Percentiles rank a stretch among this genome's conserved stretches.
These are phyloP conservation scores for Rhypophila decipiens DNA, from an alignment of 495 filamentous ascomycete genomes.

Conservation along the genomic window DNA sequence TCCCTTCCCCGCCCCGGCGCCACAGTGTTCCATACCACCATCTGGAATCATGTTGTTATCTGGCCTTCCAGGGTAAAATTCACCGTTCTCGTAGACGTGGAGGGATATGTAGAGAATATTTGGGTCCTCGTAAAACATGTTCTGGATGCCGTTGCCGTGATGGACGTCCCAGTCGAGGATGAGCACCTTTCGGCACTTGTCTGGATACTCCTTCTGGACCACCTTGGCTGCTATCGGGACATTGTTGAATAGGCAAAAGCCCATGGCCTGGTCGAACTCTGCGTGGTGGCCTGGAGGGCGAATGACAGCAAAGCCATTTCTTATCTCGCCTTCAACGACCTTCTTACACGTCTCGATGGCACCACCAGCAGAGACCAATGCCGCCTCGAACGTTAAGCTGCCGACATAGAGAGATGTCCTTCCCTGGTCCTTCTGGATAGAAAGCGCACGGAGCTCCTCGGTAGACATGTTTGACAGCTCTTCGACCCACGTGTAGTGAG, in stretches of 20 bases:
- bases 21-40: conserved; percentile 72
- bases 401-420: conserved; percentile 90
- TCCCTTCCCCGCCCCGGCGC: conserved; percentile 65
- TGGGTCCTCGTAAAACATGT: conserved; percentile 89
- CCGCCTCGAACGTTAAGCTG: conserved; percentile 68
- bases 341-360: conserved; percentile 90
- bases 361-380: conserved; percentile 81
- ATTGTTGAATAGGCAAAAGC: conserved; percentile 97
- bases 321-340: conserved; percentile 70
- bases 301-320: conserved; percentile 92
- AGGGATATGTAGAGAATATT: conserved; percentile 94
- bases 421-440: conserved; percentile 49
- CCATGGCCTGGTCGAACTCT: conserved; percentile 74
- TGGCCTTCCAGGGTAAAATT: conserved; percentile 76
- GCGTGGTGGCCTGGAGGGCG: conserved; percentile 95
- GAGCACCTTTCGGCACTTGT: conserved; percentile 75
- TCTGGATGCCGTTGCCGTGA: conserved; percentile 93
- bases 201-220: conserved; percentile 68
- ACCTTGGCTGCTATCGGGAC: conserved; percentile 83
- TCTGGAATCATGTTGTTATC: conserved; percentile 51
- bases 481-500: conserved; percentile 72
- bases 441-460: conserved; percentile 56
- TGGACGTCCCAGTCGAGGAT: conserved; percentile 93
- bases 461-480: conserved; percentile 46
- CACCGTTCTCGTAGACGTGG: conserved; percentile 77